Conservation (phyloP, 148 eudicot genomes). For the Cornus kousa region DNA sequence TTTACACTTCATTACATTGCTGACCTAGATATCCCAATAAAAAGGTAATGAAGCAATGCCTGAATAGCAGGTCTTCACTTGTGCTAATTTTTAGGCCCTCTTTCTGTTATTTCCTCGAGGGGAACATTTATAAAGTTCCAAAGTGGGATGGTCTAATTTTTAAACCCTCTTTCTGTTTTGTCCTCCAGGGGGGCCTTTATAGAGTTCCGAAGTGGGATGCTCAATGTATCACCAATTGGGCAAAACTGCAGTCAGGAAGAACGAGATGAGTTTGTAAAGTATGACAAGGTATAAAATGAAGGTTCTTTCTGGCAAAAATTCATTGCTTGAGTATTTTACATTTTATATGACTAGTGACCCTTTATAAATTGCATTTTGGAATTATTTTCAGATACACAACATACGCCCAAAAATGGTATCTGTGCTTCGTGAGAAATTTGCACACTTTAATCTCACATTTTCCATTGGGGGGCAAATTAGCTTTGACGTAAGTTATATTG, state of each 20-base stretch:
- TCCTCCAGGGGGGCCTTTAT: slow-evolving; percentile 83
- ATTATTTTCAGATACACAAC: slow-evolving; percentile 59
- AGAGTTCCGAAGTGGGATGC: slow-evolving; percentile 94
- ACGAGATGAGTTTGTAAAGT: slow-evolving; percentile 89
- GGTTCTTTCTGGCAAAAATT: neutral
- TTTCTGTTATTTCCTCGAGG: too few species aligned
- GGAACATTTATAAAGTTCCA: too few species aligned
- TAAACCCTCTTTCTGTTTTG: neutral
- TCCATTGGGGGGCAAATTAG: slow-evolving; percentile 97
- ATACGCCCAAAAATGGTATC: slow-evolving; percentile 81
- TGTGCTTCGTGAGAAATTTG: slow-evolving; percentile 85
- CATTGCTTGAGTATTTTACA: neutral
- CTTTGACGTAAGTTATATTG: slow-evolving; percentile 69
- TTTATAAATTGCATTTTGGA: neutral
- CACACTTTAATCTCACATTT: slow-evolving; percentile 74
- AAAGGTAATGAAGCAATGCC: slow-evolving; percentile 46
- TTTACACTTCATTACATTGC: slow-evolving; percentile 91
- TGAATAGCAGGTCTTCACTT: slow-evolving; percentile 4
- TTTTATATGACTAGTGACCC: neutral
- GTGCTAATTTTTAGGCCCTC: slow-evolving; percentile 1
- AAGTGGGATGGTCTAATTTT: too few species aligned
- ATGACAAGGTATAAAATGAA: slow-evolving; percentile 67
- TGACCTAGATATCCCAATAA: slow-evolving; percentile 91
- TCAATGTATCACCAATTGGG: slow-evolving; percentile 96
- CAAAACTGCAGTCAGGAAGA: slow-evolving; percentile 99